Evolutionary conservation across 352 stramenopile genomes (phyloP).

Genomic region (Pythium rhizo-oryzae): DNA sequence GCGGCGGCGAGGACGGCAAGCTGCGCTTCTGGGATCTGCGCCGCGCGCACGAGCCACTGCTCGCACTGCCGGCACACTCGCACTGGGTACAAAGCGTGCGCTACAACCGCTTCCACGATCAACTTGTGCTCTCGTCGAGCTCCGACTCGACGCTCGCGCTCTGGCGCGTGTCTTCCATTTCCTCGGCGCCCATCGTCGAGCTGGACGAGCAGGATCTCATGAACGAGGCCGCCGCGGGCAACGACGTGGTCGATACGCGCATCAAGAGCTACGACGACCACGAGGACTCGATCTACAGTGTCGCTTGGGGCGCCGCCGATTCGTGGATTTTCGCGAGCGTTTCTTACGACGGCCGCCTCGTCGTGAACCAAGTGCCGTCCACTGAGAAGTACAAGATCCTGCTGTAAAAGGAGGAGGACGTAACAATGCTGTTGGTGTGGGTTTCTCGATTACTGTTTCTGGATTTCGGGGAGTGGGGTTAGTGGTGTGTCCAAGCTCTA

Average conservation of each 20-base stretch:
- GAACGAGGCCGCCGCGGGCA: constrained; percentile 54
- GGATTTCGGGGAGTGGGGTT: neutral
- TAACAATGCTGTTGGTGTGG: constrained; percentile 22
- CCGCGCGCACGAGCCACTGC: constrained; percentile 67
- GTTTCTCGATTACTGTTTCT: constrained; percentile 26
- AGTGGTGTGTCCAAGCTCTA: constrained; percentile 16
- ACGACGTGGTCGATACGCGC: constrained; percentile 67
- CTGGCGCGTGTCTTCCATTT: constrained; percentile 97
- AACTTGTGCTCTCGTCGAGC: constrained; percentile 94
- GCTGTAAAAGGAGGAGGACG: constrained; percentile 66
- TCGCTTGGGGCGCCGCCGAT: constrained; percentile 93
- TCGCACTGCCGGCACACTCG: constrained; percentile 88
- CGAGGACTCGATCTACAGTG: constrained; percentile 93
- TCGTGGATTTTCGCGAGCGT: constrained; percentile 97
- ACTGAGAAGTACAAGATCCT: constrained; percentile 99
- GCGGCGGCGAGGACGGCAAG: constrained; percentile 92
- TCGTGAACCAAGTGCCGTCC: constrained; percentile 96
- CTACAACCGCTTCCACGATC: constrained; percentile 99
- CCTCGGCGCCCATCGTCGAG: constrained; percentile 95
- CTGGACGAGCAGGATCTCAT: constrained; percentile 86
- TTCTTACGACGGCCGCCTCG: constrained; percentile 95
- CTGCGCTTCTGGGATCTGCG: constrained; percentile 99
- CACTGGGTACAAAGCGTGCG: constrained; percentile 92
- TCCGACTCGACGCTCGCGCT: constrained; percentile 94
- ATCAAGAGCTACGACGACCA: constrained; percentile 93